These are phyloP conservation scores for Proliferodiscus dingleyae DNA, from an alignment of 2,329 filamentous ascomycete species.

Conservation along the genomic window DNA sequence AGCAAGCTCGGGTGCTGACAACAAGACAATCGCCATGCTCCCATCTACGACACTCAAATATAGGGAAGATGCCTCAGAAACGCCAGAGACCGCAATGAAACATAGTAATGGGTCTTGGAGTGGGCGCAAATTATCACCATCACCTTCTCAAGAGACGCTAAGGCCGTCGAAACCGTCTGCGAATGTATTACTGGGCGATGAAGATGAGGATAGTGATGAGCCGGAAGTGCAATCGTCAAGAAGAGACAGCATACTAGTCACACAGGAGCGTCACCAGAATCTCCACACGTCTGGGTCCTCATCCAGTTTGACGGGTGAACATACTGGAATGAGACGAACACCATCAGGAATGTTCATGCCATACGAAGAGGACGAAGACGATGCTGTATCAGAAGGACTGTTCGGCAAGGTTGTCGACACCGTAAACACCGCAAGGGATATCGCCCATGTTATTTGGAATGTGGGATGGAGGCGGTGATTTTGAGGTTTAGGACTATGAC, in stretches of 20 bases:
- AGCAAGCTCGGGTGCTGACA: conserved; percentile 50
- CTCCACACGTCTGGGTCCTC: conserved; percentile 33
- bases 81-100: conserved; percentile 56
- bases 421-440: conserved; percentile 65
- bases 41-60: conserved; percentile 62
- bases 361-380: conserved; percentile 67
- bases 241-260: conserved; percentile 26
- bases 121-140: conserved; percentile 46
- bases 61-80: conserved; percentile 57
- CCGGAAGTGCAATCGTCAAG: conserved; percentile 39
- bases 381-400: conserved; percentile 53
- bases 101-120: conserved; percentile 48
- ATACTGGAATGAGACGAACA: conserved; percentile 66
- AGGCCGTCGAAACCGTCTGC: conserved; percentile 57
- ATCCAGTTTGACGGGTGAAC: conserved; percentile 42
- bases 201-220: conserved; percentile 45
- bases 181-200: conserved; percentile 54
- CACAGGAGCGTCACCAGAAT: conserved; percentile 26
- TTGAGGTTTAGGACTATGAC: conserved; percentile 7
- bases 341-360: conserved; percentile 90
- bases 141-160: conserved; percentile 75
- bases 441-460: conserved; percentile 68
- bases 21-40: conserved; percentile 63
- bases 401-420: conserved; percentile 34
- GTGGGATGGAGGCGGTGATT: conserved; percentile 34